Percentiles rank a stretch among this genome's conserved stretches.
These are phyloP conservation scores for Boletus smithii DNA, from an alignment of 1,284 basidiomycete genomes.

Conservation along the genomic window DNA sequence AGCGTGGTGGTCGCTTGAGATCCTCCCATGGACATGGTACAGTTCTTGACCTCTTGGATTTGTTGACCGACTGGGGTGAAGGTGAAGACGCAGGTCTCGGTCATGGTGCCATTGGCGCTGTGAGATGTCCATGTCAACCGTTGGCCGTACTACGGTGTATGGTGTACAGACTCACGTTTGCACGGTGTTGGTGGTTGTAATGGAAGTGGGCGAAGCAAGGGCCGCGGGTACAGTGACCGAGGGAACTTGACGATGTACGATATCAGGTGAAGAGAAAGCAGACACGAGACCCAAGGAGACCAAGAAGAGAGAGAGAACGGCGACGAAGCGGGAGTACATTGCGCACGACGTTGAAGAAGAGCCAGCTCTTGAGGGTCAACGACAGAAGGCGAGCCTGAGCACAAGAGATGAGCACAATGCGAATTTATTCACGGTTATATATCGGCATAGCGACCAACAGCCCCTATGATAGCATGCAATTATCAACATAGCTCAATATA, in stretches of 20 bases:
- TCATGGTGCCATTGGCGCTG: constrained; percentile 48
- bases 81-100: constrained; percentile 60
- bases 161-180: constrained; percentile 27
- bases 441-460: constrained; percentile 23
- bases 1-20: constrained; percentile 6
- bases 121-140: neutral
- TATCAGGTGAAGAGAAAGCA: constrained; percentile 28
- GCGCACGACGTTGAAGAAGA: constrained; percentile 20
- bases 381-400: neutral
- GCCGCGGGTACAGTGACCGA: constrained; percentile 21
- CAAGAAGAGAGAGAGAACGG: constrained; percentile 21
- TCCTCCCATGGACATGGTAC: constrained; percentile 41
- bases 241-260: constrained; percentile 18
- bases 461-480: too few relatives aligned
- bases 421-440: neutral
- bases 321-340: constrained; percentile 23
- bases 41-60: constrained; percentile 57
- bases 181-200: constrained; percentile 26
- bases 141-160: neutral
- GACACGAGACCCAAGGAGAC: constrained; percentile 19
- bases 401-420: neutral
- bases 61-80: constrained; percentile 58
- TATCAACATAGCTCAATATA: neutral
- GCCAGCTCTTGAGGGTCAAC: constrained; percentile 29
- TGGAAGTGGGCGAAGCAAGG: constrained; percentile 28